Percentiles rank a stretch among this genome's conserved stretches.
These are phyloP conservation scores for Carnegiea gigantea DNA, from an alignment of 179 eudicot species.

Conservation along the genomic window DNA sequence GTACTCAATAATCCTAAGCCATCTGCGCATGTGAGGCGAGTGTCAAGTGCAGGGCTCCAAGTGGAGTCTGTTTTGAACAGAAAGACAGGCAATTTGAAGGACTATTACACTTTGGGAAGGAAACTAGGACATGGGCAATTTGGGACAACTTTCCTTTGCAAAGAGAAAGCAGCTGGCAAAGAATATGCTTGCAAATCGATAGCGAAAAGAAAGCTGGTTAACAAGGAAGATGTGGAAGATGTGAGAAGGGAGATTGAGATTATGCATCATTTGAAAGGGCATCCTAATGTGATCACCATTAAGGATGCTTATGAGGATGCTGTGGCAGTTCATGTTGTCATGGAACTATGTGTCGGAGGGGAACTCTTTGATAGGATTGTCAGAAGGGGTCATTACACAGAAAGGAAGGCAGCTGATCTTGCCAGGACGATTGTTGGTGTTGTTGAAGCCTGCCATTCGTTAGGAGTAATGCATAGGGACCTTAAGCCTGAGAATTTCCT, in stretches of 20 bases:
- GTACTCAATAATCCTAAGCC: constrained; percentile 9
- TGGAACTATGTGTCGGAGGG: constrained; percentile 68
- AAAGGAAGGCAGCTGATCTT: constrained; percentile 59
- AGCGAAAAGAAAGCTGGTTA: constrained; percentile 53
- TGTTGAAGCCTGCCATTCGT: constrained; percentile 60
- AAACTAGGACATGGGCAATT: constrained; percentile 72
- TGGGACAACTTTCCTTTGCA: constrained; percentile 60
- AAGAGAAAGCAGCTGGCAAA: constrained; percentile 45
- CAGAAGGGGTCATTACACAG: constrained; percentile 62
- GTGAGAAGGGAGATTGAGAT: constrained; percentile 70
- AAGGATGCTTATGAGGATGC: constrained; percentile 65
- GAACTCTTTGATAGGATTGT: constrained; percentile 70
- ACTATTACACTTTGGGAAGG: constrained; percentile 44
- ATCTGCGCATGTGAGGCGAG: constrained; percentile 27
- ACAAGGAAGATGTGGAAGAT: constrained; percentile 62
- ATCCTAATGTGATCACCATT: constrained; percentile 51
- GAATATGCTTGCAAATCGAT: constrained; percentile 65
- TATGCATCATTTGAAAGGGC: constrained; percentile 66
- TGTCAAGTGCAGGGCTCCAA: constrained; percentile 38
- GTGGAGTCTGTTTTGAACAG: constrained; percentile 39
- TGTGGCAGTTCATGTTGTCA: constrained; percentile 61
- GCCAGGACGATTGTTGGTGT: constrained; percentile 57
- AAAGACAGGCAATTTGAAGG: constrained; percentile 55
- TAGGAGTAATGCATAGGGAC: constrained; percentile 75
- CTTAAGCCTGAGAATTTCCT: constrained; percentile 73